Percentiles rank a stretch among this genome's conserved stretches.
phyloP scores from a whole-genome alignment of 768 basidiomycete species.

The Trichaptum fuscoviolaceum region DNA sequence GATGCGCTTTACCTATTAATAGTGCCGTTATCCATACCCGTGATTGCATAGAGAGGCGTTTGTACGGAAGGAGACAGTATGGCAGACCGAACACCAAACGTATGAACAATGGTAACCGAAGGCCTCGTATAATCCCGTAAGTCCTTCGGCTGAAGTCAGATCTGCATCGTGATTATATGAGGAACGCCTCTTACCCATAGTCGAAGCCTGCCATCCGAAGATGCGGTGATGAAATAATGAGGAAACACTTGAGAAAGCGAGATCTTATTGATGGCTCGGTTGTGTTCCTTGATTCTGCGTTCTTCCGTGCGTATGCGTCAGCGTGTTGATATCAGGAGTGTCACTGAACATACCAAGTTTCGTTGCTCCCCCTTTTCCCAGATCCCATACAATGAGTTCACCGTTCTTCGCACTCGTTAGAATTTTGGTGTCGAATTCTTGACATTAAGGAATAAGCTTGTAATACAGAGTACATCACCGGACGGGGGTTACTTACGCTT shows the following conservation, averaged over 20 bases:
- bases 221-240: slow-evolving; percentile 73
- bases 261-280: slow-evolving; percentile 66
- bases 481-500: slow-evolving; percentile 41
- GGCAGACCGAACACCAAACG: slow-evolving; percentile 61
- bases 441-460: neutral
- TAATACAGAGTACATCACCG: slow-evolving; percentile 4
- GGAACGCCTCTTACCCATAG: slow-evolving; percentile 57
- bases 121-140: slow-evolving; percentile 67
- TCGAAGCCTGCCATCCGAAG: slow-evolving; percentile 74
- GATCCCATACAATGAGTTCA: slow-evolving; percentile 80
- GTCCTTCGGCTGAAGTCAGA: slow-evolving; percentile 40
- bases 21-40: slow-evolving; percentile 64
- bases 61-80: slow-evolving; percentile 61
- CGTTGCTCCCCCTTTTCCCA: slow-evolving; percentile 56
- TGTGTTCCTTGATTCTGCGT: slow-evolving; percentile 60
- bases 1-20: slow-evolving; percentile 31
- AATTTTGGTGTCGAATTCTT: slow-evolving; percentile 71
- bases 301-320: slow-evolving; percentile 33
- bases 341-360: slow-evolving; percentile 56
- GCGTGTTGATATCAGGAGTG: neutral
- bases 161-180: neutral
- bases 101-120: slow-evolving; percentile 65
- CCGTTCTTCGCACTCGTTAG: slow-evolving; percentile 78
- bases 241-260: slow-evolving; percentile 63
- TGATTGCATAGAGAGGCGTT: slow-evolving; percentile 61